Percentiles rank a stretch among this genome's conserved stretches.
These are phyloP conservation scores for Tylopilus sp. DNA, from an alignment of 1,284 basidiomycete species.

Conservation along the genomic window DNA sequence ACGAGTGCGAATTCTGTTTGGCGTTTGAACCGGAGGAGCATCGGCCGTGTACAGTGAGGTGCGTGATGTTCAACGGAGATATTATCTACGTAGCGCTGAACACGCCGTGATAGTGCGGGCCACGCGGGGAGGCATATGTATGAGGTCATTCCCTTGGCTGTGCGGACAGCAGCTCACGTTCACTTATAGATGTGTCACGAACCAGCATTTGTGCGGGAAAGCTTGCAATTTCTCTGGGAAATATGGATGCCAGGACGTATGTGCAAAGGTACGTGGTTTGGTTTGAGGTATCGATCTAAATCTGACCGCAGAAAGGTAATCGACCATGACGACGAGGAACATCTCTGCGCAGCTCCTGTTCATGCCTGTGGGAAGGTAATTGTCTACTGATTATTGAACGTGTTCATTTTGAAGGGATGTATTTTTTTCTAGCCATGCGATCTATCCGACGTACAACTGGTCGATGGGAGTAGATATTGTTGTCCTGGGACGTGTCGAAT, in stretches of 20 bases:
- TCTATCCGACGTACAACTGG: slow-evolving; percentile 33
- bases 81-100: not conserved
- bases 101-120: slow-evolving; percentile 42
- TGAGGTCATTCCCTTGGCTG: slow-evolving; percentile 7
- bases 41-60: slow-evolving; percentile 44
- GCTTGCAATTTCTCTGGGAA: slow-evolving; percentile 41
- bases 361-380: slow-evolving; percentile 55
- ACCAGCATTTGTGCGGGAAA: slow-evolving; percentile 49
- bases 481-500: slow-evolving; percentile 44
- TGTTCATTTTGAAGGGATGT: not conserved
- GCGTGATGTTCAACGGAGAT: slow-evolving; percentile 16
- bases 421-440: slow-evolving; percentile 42
- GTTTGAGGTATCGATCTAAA: not conserved
- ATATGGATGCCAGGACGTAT: slow-evolving; percentile 45
- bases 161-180: not conserved
- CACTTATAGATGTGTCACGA: slow-evolving; percentile 42
- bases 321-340: slow-evolving; percentile 44
- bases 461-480: slow-evolving; percentile 34
- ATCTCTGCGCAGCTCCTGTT: slow-evolving; percentile 47
- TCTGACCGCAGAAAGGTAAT: slow-evolving; percentile 33
- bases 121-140: slow-evolving; percentile 53
- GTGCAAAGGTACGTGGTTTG: slow-evolving; percentile 41
- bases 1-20: slow-evolving; percentile 42
- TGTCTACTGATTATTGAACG: not conserved
- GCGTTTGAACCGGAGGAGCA: slow-evolving; percentile 31